These are phyloP conservation scores for Chlamydomonas incerta DNA, from an alignment of 139 green algal genomes.

Conservation along the genomic window DNA sequence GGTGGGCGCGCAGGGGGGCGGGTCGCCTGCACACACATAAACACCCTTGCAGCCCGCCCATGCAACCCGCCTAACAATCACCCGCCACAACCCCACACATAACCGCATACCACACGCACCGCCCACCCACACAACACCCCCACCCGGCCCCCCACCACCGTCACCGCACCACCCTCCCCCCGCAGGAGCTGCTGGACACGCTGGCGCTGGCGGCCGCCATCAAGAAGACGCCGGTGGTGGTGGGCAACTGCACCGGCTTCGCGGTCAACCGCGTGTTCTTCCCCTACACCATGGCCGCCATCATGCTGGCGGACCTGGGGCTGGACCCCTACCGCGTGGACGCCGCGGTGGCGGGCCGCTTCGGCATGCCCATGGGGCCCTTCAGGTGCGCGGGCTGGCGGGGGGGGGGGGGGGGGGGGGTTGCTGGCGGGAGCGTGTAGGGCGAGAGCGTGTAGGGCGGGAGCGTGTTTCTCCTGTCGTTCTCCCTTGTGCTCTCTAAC, in stretches of 20 bases:
- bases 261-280: constrained; percentile 99
- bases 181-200: constrained; percentile 92
- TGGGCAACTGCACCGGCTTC: constrained; percentile 99
- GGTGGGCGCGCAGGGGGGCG: too few species aligned
- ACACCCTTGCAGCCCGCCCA: too few species aligned
- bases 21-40: too few species aligned
- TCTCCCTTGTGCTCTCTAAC: too few species aligned
- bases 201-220: constrained; percentile 86
- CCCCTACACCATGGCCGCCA: constrained; percentile 96
- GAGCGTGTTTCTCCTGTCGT: too few species aligned
- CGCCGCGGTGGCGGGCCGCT: constrained; percentile 82
- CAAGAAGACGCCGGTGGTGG: constrained; percentile 98
- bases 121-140: background rate
- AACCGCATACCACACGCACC: background rate
- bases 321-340: constrained; percentile 93
- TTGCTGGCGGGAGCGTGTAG: background rate
- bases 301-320: constrained; percentile 72
- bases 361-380: constrained; percentile 99
- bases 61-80: too few species aligned
- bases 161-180: background rate
- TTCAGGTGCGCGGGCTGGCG: constrained; percentile 91
- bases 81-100: too few species aligned
- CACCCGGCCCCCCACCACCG: background rate
- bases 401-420: background rate
- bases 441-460: too few species aligned